These are phyloP conservation scores for Chenopodium formosanum DNA, from an alignment of 148 eudicot species.

Conservation along the genomic window DNA sequence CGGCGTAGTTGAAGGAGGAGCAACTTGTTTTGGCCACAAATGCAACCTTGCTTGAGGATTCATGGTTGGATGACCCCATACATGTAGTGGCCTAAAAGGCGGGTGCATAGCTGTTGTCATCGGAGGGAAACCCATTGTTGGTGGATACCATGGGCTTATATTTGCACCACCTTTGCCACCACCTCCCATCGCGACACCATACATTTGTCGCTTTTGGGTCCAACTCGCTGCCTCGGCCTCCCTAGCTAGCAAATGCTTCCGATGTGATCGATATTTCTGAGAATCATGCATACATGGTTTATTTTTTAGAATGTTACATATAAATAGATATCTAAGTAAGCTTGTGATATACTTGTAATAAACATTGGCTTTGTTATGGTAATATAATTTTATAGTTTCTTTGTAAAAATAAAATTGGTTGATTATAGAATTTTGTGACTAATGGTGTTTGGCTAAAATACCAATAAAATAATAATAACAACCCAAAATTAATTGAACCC, in stretches of 20 bases:
- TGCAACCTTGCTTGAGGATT: conserved; percentile 52
- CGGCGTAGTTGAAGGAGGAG: conserved; percentile 33
- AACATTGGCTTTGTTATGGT: too few relatives aligned
- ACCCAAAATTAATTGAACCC: not conserved
- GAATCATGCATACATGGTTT: not conserved
- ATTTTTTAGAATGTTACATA: too few relatives aligned
- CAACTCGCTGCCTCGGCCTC: conserved; percentile 90
- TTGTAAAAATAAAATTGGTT: too few relatives aligned
- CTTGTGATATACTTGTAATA: too few relatives aligned
- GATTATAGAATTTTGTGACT: too few relatives aligned
- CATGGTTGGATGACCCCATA: conserved; percentile 90
- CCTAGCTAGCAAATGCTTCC: conserved; percentile 78
- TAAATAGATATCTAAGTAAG: too few relatives aligned
- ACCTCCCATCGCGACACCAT: conserved; percentile 37
- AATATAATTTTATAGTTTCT: too few relatives aligned
- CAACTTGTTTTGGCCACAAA: conserved; percentile 61
- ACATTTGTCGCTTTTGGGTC: conserved; percentile 78
- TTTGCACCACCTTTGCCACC: conserved; percentile 43
- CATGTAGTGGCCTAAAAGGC: conserved; percentile 78
- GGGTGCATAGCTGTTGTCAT: conserved; percentile 43
- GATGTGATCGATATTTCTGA: conserved; percentile 90
- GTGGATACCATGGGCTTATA: conserved; percentile 51
- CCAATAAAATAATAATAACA: too few relatives aligned
- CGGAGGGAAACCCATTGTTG: conserved; percentile 82
- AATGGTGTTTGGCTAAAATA: not conserved